Evolutionary conservation across 75 land plant genomes (phyloP).

Genomic region (Adiantum capillusveneris): DNA sequence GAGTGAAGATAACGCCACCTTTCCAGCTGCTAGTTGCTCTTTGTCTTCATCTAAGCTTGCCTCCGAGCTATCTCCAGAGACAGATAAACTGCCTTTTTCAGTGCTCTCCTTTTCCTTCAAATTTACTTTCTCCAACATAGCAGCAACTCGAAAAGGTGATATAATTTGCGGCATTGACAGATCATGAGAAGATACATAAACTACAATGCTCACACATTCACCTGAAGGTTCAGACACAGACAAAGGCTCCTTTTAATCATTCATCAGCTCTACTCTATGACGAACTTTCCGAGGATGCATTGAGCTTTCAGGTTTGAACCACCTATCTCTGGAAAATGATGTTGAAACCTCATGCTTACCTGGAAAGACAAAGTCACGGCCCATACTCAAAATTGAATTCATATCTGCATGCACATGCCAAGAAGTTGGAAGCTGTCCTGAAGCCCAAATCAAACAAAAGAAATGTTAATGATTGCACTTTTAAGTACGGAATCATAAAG

Average conservation of each 20-base stretch:
- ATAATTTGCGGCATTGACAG: slow-evolving; percentile 56
- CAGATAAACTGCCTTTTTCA: no score
- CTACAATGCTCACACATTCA: slow-evolving; percentile 74
- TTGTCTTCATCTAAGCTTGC: slow-evolving; percentile 5
- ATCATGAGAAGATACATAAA: slow-evolving; percentile 63
- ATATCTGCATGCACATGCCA: slow-evolving; percentile 59
- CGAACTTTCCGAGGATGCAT: no score
- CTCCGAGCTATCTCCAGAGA: slow-evolving; percentile 6
- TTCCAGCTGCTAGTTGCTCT: slow-evolving; percentile 2
- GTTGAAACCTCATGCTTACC: no score
- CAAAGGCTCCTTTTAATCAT: no score
- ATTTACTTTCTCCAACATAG: slow-evolving; percentile 60
- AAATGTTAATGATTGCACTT: no score
- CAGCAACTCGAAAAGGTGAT: slow-evolving; percentile 91
- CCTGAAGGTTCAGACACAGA: slow-evolving; percentile 36
- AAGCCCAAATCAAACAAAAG: slow-evolving; percentile 8
- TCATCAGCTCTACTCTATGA: no score
- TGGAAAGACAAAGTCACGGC: slow-evolving; percentile 87
- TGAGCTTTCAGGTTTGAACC: no score
- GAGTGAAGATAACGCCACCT: slow-evolving; percentile 6
- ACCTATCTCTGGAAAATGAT: no score
- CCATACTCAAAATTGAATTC: slow-evolving; percentile 44
- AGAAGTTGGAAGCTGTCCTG: slow-evolving; percentile 62
- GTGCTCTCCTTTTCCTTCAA: not conserved
- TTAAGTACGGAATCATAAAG: no score